These are phyloP conservation scores for Stentor coeruleus DNA, from an alignment of 73 alveolate species.

Conservation along the genomic window DNA sequence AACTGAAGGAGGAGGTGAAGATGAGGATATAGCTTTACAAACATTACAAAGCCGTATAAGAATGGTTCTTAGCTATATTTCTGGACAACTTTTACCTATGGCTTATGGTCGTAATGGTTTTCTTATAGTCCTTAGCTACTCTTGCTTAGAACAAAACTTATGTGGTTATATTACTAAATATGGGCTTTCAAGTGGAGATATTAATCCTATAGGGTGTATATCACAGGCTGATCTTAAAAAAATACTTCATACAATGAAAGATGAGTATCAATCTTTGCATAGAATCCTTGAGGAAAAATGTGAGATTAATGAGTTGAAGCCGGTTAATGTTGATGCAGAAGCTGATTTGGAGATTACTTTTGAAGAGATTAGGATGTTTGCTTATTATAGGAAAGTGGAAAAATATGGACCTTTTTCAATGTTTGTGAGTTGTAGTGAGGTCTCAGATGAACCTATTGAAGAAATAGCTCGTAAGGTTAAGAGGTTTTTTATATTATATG, in stretches of 20 bases:
- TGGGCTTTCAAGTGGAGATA: constrained; percentile 87
- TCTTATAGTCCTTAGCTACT: constrained; percentile 65
- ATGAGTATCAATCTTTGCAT: neutral
- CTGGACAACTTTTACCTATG: constrained; percentile 92
- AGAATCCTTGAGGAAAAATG: too few species aligned
- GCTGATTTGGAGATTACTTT: constrained; percentile 89
- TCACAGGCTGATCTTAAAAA: constrained; percentile 64
- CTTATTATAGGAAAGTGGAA: constrained; percentile 56
- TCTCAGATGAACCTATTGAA: too few species aligned
- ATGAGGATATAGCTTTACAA: constrained; percentile 73
- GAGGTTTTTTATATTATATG: constrained; percentile 46
- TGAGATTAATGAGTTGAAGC: too few species aligned
- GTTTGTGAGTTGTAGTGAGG: constrained; percentile 54
- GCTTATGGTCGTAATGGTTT: constrained; percentile 63
- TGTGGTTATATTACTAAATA: constrained; percentile 88
- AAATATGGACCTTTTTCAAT: constrained; percentile 87
- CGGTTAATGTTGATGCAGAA: constrained; percentile 73
- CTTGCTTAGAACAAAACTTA: constrained; percentile 84
- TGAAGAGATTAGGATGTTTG: constrained; percentile 65
- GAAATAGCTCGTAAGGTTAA: constrained; percentile 55
- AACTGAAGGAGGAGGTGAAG: constrained; percentile 47
- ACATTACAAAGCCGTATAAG: neutral
- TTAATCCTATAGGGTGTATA: constrained; percentile 91
- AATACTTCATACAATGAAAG: constrained; percentile 26
- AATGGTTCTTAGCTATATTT: constrained; percentile 81